Base-by-base conservation (phyloP, 352 stramenopile genomes). In the Globisporangium spiculum region DNA sequence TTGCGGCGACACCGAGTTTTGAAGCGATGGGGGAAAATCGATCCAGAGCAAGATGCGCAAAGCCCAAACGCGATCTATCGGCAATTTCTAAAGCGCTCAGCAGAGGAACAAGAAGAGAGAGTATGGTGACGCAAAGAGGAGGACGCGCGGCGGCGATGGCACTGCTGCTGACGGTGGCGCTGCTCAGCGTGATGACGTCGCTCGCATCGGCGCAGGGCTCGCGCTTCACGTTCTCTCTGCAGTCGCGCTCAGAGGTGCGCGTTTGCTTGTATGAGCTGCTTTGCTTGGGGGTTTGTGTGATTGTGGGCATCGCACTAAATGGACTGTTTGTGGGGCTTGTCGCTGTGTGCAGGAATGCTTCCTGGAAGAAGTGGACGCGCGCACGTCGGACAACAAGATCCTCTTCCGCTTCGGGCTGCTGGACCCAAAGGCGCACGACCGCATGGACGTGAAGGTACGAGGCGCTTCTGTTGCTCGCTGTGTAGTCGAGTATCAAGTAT, bases 331-430 rank as follows among this genome's bases (percentile, higher is more conserved):
- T 20, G 26, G 36, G 30, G 8, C 9, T 27, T 54, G 24, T 61
- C 1, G 12, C 8, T 50, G 10, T 46, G 30, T 61, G 52, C 44
- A 89, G 79, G 81, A 88, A 75, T 89, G 81, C 53, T 88, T 88
- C 27, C 72, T 79, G 57, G 81, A 89, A 64, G 74, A 86, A 38
- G 79, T 89, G 58, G 78, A 85, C 27, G 78, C 79, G n/a, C 74
- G 79, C 12, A 58, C 81, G 18, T 79, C 77, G 44, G 72, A 85
- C 68, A 89, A 85, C 65, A 86, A 80, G 58, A 67, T 89, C 68
- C 79, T 89, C 34, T 85, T 88, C 64, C 81, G 81, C 64, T 89
- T 89, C 46, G 81, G 76, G 22, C 77, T 89, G 54, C 44, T 88
- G 4, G 81, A 89, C 64, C 75, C 81, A 26, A 80, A 81, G 60